These are phyloP conservation scores for Lipomyces yamadae DNA, from an alignment of 805 yeast species.

Conservation along the genomic window DNA sequence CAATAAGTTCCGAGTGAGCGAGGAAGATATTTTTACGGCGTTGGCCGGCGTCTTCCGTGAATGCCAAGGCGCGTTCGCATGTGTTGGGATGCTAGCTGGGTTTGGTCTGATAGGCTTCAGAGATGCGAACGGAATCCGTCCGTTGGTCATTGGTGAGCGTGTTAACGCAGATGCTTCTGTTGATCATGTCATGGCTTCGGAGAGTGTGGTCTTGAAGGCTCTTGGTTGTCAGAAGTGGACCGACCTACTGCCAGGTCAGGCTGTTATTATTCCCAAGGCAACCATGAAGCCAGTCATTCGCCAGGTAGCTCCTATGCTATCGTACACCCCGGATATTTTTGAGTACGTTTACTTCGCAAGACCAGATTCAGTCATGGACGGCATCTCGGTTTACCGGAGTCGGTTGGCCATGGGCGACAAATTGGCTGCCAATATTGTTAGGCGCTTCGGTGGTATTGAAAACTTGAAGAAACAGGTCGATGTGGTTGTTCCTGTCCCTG, in stretches of 20 bases:
- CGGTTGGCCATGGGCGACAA: conserved; percentile 93
- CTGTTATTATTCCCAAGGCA: conserved; percentile 86
- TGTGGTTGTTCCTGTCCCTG: conserved; percentile 97
- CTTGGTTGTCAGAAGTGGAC: conserved; percentile 80
- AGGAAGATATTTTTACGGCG: conserved; percentile 85
- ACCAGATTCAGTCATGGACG: conserved; percentile 95
- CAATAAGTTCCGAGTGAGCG: conserved; percentile 91
- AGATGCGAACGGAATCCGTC: conserved; percentile 97
- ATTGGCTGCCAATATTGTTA: conserved; percentile 71
- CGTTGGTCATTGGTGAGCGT: conserved; percentile 85
- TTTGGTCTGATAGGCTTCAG: conserved; percentile 94
- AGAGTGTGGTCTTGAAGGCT: conserved; percentile 91
- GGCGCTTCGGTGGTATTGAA: conserved; percentile 51
- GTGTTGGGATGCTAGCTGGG: conserved; percentile 89
- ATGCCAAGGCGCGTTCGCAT: conserved; percentile 97
- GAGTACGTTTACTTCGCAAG: conserved; percentile 98
- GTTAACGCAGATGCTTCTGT: conserved; percentile 64
- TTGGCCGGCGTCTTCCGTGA: conserved; percentile 73
- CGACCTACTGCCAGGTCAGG: conserved; percentile 94
- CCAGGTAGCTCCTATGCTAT: conserved; percentile 78
- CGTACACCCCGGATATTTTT: conserved; percentile 92
- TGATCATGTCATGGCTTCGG: conserved; percentile 95
- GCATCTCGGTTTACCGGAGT: conserved; percentile 92
- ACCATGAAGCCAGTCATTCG: conserved; percentile 74
- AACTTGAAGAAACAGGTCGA: conserved; percentile 67